A percentile compares a stretch with the other conserved stretches of the same genome.
Conservation (phyloP, 2,329 filamentous ascomycete species). For the Elsinoe batatas region DNA sequence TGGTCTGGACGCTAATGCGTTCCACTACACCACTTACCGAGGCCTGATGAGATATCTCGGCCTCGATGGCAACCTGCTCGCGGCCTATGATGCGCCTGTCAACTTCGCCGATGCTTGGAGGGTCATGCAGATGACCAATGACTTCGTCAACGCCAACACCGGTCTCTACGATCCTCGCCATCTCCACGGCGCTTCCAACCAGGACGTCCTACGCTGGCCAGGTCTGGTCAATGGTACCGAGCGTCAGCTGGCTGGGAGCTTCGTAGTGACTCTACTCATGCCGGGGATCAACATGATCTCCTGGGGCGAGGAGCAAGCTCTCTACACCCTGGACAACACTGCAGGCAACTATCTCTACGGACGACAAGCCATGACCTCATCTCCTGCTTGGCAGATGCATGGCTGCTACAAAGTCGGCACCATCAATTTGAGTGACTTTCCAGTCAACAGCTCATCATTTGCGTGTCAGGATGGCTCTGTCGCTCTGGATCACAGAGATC, state of each 20-base stretch:
- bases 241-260: constrained; percentile 47
- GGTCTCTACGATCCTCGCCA: constrained; percentile 54
- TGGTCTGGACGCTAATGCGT: constrained; percentile 51
- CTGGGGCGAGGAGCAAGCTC: constrained; percentile 58
- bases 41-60: constrained; percentile 52
- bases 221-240: constrained; percentile 48
- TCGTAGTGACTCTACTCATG: constrained; percentile 49
- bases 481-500: constrained; percentile 53
- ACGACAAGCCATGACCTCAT: constrained; percentile 51
- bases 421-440: constrained; percentile 49
- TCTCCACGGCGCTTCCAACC: constrained; percentile 55
- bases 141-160: constrained; percentile 51
- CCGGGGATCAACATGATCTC: constrained; percentile 51
- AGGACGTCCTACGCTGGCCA: constrained; percentile 58
- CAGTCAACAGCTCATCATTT: constrained; percentile 42
- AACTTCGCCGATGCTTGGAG: constrained; percentile 49
- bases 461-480: constrained; percentile 50
- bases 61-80: constrained; percentile 47
- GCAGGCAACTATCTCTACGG: constrained; percentile 57
- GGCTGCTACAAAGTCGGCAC: constrained; percentile 52
- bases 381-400: constrained; percentile 54
- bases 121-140: constrained; percentile 48
- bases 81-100: constrained; percentile 31
- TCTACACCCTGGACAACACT: constrained; percentile 54
- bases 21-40: constrained; percentile 56